phyloP scores from a whole-genome alignment of 116 monocot species.

The Posidonia oceanica region DNA sequence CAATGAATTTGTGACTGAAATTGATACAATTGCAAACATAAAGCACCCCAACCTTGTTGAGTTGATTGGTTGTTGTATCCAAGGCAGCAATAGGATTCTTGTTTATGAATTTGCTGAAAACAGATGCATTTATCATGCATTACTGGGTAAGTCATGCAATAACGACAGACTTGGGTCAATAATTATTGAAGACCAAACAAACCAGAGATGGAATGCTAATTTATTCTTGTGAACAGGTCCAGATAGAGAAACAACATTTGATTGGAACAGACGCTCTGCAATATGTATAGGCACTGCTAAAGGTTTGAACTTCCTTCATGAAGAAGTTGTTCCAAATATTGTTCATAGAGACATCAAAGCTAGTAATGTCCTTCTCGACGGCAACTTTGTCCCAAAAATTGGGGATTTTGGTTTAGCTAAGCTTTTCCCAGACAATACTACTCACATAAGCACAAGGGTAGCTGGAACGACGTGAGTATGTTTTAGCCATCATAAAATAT shows the following conservation, averaged over 20 bases:
- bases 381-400: constrained; percentile 51
- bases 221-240: constrained; percentile 24
- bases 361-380: constrained; percentile 61
- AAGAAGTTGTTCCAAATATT: constrained; percentile 51
- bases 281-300: constrained; percentile 63
- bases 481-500: background rate
- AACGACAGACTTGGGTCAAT: background rate
- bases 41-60: constrained; percentile 74
- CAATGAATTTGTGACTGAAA: constrained; percentile 70
- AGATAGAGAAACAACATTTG: constrained; percentile 24
- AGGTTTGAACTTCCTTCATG: constrained; percentile 77
- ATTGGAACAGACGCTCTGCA: constrained; percentile 47
- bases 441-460: constrained; percentile 59
- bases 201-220: background rate
- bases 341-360: constrained; percentile 86
- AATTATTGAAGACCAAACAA: background rate
- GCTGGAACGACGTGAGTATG: constrained; percentile 46
- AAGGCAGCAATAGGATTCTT: constrained; percentile 51
- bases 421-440: constrained; percentile 58
- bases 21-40: constrained; percentile 59
- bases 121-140: constrained; percentile 47
- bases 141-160: constrained; percentile 36
- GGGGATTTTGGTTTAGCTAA: constrained; percentile 73
- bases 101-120: constrained; percentile 66
- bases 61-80: constrained; percentile 58